Evolutionary conservation across 2,329 filamentous ascomycete genomes (phyloP), one percentile per base, ranked within the genome.

Genomic region (Endocalyx cinctus): DNA sequence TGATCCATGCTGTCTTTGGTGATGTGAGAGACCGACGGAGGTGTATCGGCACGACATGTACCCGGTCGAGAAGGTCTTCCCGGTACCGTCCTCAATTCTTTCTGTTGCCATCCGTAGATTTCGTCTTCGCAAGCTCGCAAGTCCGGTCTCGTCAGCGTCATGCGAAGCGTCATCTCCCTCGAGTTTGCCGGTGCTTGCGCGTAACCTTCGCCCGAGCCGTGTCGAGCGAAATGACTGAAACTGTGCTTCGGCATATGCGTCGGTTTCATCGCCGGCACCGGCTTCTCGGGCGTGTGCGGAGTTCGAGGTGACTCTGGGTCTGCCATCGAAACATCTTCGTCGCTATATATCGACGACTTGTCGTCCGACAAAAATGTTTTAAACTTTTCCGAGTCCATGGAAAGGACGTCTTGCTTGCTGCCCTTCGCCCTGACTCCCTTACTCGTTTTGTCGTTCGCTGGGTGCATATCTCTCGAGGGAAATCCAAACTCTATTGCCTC

Each of bases 401-500:
- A 51, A 11, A 48, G 39, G 29, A 43, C 36, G 8, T 35, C 46
- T 6, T 38, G 47, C 23, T 38, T 38, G 31, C 46, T 43, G n/a
- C 43, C 46, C 43, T 44, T 48, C 19, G 48, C 37, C n/a, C n/a
- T n/a, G 17, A 31, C 40, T 4, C 43, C 34, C 5, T 43, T 42
- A n/a, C 32, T 44, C 11, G 62, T 59, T 7, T 58, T 49, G 4
- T 58, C 42, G 2, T 47, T 48, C n/a, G 61, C 47, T 4, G 56
- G 46, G 14, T 62, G 42, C 6, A 50, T 60, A 20, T 78, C 72
- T 22, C 68, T 67, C 0, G 82, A 79, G 1, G 88, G 87, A 50
- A 96, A 97, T 1, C 90, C 90, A 59, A 94, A 96, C 55, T 94
- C 86, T 33, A 97, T 77, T 2, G 87, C 88, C 60, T 97, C 90